phyloP scores from a whole-genome alignment of 331 rosid genomes.

The Prunus yedoensis region DNA sequence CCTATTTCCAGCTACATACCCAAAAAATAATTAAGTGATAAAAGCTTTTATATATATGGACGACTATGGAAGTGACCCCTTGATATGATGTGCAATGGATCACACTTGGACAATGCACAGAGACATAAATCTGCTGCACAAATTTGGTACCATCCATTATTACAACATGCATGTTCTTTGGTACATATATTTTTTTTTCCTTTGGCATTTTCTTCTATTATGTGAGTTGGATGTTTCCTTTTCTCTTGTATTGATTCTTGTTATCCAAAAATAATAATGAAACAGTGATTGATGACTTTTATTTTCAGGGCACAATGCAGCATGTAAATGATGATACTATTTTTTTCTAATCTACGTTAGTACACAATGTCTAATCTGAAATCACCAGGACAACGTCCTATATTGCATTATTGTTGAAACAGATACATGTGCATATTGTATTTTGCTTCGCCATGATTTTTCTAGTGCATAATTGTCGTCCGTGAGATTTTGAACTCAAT shows the following conservation, averaged over 20 bases:
- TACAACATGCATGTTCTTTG: slow-evolving; percentile 22
- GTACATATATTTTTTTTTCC: background rate
- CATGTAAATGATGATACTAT: no score
- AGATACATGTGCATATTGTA: no score
- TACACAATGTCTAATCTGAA: no score
- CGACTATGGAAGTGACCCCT: slow-evolving; percentile 24
- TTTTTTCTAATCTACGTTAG: no score
- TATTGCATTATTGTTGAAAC: no score
- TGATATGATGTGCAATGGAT: slow-evolving; percentile 27
- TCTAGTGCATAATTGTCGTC: no score
- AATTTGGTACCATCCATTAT: slow-evolving; percentile 6
- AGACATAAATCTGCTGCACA: background rate
- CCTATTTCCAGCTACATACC: background rate
- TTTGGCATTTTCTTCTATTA: slow-evolving; percentile 23
- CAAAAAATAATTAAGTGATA: background rate
- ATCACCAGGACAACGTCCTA: no score
- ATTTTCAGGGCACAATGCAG: no score
- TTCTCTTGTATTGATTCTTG: background rate
- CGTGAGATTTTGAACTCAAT: no score
- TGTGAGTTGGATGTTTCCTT: slow-evolving; percentile 17
- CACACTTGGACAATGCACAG: no score
- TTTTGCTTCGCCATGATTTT: no score
- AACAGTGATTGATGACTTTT: background rate
- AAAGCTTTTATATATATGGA: no score
- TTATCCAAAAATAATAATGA: slow-evolving; percentile 1